phyloP scores from a whole-genome alignment of 306 rosid species.

The Inga laurina region DNA sequence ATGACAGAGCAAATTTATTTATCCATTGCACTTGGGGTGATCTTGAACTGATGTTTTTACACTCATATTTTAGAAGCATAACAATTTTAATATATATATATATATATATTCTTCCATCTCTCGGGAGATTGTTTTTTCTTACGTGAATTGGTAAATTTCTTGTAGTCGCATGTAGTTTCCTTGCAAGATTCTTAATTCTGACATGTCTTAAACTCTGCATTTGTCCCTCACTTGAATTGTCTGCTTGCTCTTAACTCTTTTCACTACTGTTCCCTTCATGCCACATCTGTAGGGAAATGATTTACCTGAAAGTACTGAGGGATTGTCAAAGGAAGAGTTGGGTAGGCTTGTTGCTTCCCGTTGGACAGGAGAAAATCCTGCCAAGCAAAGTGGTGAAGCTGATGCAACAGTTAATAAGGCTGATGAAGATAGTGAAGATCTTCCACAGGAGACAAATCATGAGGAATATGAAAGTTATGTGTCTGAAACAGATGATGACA shows the following conservation, averaged over 20 bases:
- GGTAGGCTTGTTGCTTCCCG: conserved; percentile 99
- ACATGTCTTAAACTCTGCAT: conserved; percentile 15
- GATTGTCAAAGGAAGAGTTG: conserved; percentile 89
- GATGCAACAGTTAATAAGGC: conserved; percentile 39
- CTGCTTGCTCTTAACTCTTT: conserved; percentile 19
- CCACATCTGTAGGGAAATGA: conserved; percentile 54
- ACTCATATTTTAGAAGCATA: neutral
- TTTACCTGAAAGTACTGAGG: conserved; percentile 63
- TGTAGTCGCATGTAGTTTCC: neutral
- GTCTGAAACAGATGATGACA: conserved; percentile 83
- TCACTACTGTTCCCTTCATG: conserved; percentile 15
- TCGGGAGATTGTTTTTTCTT: conserved; percentile 20
- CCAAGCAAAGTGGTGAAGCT: conserved; percentile 47
- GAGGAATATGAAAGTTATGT: conserved; percentile 74
- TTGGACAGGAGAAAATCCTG: conserved; percentile 85
- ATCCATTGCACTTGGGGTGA: neutral
- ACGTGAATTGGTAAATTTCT: conserved; percentile 15
- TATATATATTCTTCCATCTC: neutral
- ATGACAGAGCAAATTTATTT: neutral
- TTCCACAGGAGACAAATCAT: conserved; percentile 41
- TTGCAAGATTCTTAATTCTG: conserved; percentile 5
- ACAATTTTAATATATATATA: neutral
- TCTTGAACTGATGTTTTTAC: neutral
- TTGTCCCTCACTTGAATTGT: conserved; percentile 10
- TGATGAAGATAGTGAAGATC: conserved; percentile 52